Base-by-base conservation (phyloP, 306 rosid genomes). In the Ziziphus jujuba region DNA sequence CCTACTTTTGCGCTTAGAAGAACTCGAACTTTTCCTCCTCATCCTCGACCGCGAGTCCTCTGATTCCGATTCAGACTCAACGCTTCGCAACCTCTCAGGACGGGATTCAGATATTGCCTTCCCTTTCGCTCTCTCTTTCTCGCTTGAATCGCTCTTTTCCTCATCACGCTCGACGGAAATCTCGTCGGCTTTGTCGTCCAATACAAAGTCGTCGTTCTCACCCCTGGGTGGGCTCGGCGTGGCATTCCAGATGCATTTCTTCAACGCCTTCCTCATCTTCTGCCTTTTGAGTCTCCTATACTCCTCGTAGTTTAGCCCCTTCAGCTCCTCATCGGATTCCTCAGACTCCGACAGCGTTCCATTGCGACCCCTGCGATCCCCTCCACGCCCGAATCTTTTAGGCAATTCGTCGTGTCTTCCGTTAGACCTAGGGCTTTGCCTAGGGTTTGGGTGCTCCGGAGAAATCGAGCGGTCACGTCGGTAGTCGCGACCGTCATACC, bases 161-260 rank as follows among this genome's bases (percentile, higher is more conserved):
- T 21, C 75, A 15, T 28, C 77, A 11, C 45, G 49, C 56, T 68
- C 71, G n/a, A 72, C 87, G 15, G 63, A 65, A 75, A 85, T 71
- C 34, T 78, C 96, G 16, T 80, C 91, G 2, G 69, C 73, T 53
- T 75, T 86, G 6, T 62, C 87, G 72, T 83, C 91, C 28, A 57
- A 33, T 34, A 86, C 97, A 16, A 59, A 63, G 3, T 79, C 87
- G 3, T 88, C 92, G 28, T 75, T 66, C 16, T 77, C 92, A 21
- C 69, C 31, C 76, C 99, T 87, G 0, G 95, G 90, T 47, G 97
- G 97, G 63, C 99, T 90, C 1, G 99, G 97, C 59, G 96, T 87
- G 28, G 67, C 83, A 53, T 80, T 85, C 97, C 95, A 93, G 40
- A 93, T 88, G 65, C 99, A 93, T 24, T 71, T 69, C 66, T 76